A percentile compares a stretch with the other conserved stretches of the same genome.
Conservation (phyloP, 1,139 yeast genomes). For the Oligophagozyma castellii region DNA sequence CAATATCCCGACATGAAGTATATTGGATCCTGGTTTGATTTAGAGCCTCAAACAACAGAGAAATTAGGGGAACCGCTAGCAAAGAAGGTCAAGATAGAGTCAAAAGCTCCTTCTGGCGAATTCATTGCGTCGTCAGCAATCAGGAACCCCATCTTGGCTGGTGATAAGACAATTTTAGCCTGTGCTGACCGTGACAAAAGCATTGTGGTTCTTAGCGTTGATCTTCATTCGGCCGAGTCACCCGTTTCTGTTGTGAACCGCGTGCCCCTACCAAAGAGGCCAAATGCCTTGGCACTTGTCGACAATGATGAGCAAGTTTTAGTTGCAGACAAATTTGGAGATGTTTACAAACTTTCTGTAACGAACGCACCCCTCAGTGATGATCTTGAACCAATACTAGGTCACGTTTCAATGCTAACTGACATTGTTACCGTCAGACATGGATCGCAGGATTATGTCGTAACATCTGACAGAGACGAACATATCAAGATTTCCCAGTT, state of each 20-base stretch:
- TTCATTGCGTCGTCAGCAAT: conserved; percentile 54
- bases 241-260: conserved; percentile 46
- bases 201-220: conserved; percentile 44
- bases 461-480: conserved; percentile 91
- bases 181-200: conserved; percentile 80
- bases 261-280: conserved; percentile 78
- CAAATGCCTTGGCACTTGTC: conserved; percentile 62
- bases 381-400: conserved; percentile 50
- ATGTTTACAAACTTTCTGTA: conserved; percentile 40
- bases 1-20: too few relatives aligned
- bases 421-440: conserved; percentile 40
- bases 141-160: conserved; percentile 42
- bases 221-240: conserved; percentile 9
- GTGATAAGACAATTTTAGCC: conserved; percentile 41
- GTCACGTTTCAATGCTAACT: conserved; percentile 94
- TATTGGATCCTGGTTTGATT: too few relatives aligned
- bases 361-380: conserved; percentile 10
- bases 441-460: conserved; percentile 35
- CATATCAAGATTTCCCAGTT: conserved; percentile 80
- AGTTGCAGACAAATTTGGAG: conserved; percentile 96
- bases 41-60: too few relatives aligned
- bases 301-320: conserved; percentile 38
- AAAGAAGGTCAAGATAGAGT: conserved; percentile 30
- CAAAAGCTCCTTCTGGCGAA: conserved; percentile 49
- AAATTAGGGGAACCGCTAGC: too few relatives aligned